phyloP scores from a whole-genome alignment of 805 yeast species.

The Candida peoriensis region DNA sequence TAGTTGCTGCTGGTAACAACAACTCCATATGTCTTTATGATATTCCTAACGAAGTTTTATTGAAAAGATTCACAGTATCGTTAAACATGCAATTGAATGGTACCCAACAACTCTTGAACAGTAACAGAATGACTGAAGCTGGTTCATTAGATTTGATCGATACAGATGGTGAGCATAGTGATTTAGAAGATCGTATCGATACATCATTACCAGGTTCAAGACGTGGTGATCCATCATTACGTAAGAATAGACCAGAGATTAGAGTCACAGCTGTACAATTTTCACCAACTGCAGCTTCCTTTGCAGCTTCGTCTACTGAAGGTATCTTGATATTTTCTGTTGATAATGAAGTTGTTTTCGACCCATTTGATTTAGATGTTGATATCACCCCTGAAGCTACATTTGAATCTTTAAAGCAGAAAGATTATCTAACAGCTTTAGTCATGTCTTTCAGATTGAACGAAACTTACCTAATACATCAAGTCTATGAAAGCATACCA shows the following conservation, averaged over 20 bases:
- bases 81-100: slow-evolving; percentile 90
- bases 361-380: slow-evolving; percentile 91
- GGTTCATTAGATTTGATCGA: slow-evolving; percentile 83
- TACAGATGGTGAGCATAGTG: slow-evolving; percentile 80
- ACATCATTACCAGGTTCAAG: slow-evolving; percentile 79
- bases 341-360: slow-evolving; percentile 71
- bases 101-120: slow-evolving; percentile 72
- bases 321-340: slow-evolving; percentile 81
- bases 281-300: slow-evolving; percentile 85
- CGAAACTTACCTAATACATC: slow-evolving; percentile 67
- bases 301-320: slow-evolving; percentile 94
- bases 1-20: slow-evolving; percentile 92
- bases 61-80: slow-evolving; percentile 79
- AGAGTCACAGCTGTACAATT: slow-evolving; percentile 73
- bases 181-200: slow-evolving; percentile 77
- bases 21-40: slow-evolving; percentile 90
- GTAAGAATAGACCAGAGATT: slow-evolving; percentile 77
- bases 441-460: slow-evolving; percentile 93
- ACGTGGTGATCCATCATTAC: slow-evolving; percentile 68
- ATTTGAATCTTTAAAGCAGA: slow-evolving; percentile 50
- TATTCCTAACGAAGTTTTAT: slow-evolving; percentile 77
- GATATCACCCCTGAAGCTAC: slow-evolving; percentile 86
- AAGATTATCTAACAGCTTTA: slow-evolving; percentile 63
- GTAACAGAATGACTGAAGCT: slow-evolving; percentile 79
- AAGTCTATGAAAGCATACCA: slow-evolving; percentile 71